A percentile compares a stretch with the other conserved stretches of the same genome.
Conservation (phyloP, 2,329 filamentous ascomycete species). For the Fusarium xylarioides region DNA sequence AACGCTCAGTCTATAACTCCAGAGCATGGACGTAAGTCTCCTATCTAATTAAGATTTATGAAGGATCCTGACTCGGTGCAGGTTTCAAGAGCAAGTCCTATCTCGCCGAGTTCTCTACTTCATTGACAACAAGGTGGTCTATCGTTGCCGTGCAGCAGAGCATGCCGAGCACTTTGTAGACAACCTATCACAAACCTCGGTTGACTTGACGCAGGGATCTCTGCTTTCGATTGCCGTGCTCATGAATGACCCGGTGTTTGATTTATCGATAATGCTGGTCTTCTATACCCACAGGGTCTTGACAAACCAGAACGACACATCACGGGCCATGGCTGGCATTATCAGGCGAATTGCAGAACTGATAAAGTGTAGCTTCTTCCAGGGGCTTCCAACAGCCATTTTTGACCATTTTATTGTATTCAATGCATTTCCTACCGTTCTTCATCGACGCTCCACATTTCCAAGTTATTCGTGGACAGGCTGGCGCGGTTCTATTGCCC, state of each 20-base stretch:
- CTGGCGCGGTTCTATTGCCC: neutral
- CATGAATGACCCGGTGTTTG: rapidly evolving
- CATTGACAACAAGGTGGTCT: neutral
- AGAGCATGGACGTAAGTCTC: neutral
- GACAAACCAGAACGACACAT: neutral
- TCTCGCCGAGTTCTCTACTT: neutral
- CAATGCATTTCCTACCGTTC: too few relatives aligned
- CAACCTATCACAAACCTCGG: neutral
- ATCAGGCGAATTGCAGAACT: rapidly evolving
- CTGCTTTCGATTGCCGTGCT: rapidly evolving
- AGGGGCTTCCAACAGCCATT: rapidly evolving
- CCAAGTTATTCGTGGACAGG: neutral
- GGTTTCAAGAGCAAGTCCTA: rapidly evolving
- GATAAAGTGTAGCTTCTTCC: rapidly evolving
- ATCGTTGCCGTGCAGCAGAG: neutral
- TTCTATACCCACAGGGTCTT: neutral
- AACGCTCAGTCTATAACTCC: neutral
- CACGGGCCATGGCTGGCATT: neutral
- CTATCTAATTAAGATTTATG: rapidly evolving
- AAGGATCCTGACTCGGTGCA: rapidly evolving
- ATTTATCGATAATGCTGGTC: rapidly evolving
- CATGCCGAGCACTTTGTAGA: neutral
- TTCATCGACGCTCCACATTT: rapidly evolving
- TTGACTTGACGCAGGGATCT: too few relatives aligned
- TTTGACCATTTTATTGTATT: rapidly evolving